Base-by-base conservation (phyloP, 768 basidiomycete genomes). In the Fomitopsis pulvina region DNA sequence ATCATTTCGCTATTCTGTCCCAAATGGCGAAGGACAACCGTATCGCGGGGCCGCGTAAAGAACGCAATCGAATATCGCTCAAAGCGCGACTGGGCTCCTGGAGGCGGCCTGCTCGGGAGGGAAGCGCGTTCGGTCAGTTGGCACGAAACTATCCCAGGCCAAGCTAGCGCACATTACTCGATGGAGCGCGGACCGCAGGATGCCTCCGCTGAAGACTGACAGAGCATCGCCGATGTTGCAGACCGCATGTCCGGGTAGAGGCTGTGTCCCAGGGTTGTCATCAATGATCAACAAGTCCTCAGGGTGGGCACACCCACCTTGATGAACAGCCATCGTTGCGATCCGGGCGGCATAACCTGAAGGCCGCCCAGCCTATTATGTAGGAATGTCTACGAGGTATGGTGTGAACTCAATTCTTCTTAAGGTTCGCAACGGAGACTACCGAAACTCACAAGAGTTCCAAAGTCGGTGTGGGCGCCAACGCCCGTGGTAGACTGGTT, bases 381-480 rank as follows among this genome's bases (percentile, higher is more conserved):
- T 34, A 73, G 60, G 50, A 72, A 65, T 1, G 69, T 66, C 65
- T 70, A 50, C 21, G 21, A 18, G 28, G 27, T 1, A 21, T 51
- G 10, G 29, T 18, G 14, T 37, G 34, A 37, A 18, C 27, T 47
- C 20, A 51, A 52, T 24, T 24, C 5, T 48, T 22, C 21, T 8
- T 39, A 16, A 40, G n/a, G 10, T n/a, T 38, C 3, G 26, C 40
- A 40, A 44, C 40, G 22, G 18, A 32, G 6, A 10, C 4, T 11
- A 22, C 20, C 22, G 16, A 24, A 38, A 50, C 76, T 59, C 55
- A 83, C 82, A 50, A 85, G 60, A n/a, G 79, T 80, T n/a, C 84
- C 83, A 54, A 85, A 86, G 62, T 85, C 85, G 2, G 83, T 85
- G 60, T 87, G 85, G 1, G 78, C 76, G 18, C 82, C 82, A n/a